Conservation (phyloP, 495 filamentous ascomycete species). For the Filosporella fistucella region DNA sequence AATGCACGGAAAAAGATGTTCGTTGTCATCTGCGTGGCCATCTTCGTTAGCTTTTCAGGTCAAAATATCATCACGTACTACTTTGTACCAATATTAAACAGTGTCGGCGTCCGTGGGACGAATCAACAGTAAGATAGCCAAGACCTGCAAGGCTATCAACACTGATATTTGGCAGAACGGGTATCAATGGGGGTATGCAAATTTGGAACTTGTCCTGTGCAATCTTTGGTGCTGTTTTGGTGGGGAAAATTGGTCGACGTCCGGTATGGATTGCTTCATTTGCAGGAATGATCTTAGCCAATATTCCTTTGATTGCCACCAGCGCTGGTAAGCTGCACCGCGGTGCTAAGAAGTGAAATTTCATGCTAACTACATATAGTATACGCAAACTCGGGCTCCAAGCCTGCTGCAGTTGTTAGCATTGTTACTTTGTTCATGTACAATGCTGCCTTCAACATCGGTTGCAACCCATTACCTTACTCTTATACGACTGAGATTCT, state of each 20-base stretch:
- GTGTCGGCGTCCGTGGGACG: slow-evolving; percentile 35
- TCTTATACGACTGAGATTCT: slow-evolving; percentile 31
- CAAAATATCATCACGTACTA: slow-evolving; percentile 54
- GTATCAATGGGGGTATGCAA: no score
- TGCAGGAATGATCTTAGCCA: slow-evolving; percentile 14
- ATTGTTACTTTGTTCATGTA: slow-evolving; percentile 30
- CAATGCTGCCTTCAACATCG: slow-evolving; percentile 27
- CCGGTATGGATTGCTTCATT: slow-evolving; percentile 14
- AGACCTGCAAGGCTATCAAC: no score
- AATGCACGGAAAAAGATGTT: slow-evolving; percentile 3
- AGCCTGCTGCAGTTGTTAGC: slow-evolving; percentile 17
- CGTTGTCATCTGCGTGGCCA: not conserved
- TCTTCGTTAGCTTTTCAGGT: slow-evolving; percentile 45
- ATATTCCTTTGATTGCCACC: slow-evolving; percentile 13
- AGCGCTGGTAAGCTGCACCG: no score
- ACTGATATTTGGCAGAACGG: no score
- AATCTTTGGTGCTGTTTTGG: slow-evolving; percentile 24
- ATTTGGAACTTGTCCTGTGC: slow-evolving; percentile 10
- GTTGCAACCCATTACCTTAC: slow-evolving; percentile 27
- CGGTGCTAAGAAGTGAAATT: no score
- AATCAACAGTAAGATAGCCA: slow-evolving; percentile 14
- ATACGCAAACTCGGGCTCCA: not conserved
- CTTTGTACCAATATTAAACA: slow-evolving; percentile 43
- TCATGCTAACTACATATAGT: no score
- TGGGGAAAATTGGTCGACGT: slow-evolving; percentile 17